Conservation (phyloP, 495 filamentous ascomycete genomes). For the Lepraria neglecta region DNA sequence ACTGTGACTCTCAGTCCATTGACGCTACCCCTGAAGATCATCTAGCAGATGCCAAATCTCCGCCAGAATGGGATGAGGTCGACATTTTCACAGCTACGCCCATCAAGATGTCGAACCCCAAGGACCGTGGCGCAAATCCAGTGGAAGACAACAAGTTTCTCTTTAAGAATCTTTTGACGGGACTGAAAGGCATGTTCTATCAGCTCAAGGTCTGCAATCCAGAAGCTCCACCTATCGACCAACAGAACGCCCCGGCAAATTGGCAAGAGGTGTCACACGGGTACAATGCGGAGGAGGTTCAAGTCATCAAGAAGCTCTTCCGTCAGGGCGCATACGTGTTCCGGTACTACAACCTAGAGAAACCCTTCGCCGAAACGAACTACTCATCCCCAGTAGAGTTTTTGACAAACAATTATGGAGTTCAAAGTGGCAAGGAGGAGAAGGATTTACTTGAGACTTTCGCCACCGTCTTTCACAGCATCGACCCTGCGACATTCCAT, state of each 20-base stretch:
- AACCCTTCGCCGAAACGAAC: slow-evolving; percentile 65
- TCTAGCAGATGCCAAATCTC: slow-evolving; percentile 69
- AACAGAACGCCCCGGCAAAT: slow-evolving; percentile 70
- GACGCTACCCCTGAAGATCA: slow-evolving; percentile 72
- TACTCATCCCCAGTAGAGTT: slow-evolving; percentile 78
- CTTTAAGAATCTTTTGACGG: slow-evolving; percentile 97
- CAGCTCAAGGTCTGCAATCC: slow-evolving; percentile 89
- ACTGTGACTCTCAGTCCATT: slow-evolving; percentile 55
- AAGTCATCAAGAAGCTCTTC: slow-evolving; percentile 94
- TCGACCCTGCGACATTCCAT: slow-evolving; percentile 96
- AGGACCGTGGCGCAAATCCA: slow-evolving; percentile 84
- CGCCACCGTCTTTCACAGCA: slow-evolving; percentile 95
- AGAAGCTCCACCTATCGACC: slow-evolving; percentile 56
- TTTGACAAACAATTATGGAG: slow-evolving; percentile 86
- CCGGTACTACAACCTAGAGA: slow-evolving; percentile 87
- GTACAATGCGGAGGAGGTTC: slow-evolving; percentile 94
- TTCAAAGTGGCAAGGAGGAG: slow-evolving; percentile 87
- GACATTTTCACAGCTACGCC: slow-evolving; percentile 96
- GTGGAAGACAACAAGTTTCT: slow-evolving; percentile 98
- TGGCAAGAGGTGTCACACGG: slow-evolving; percentile 96
- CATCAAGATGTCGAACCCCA: slow-evolving; percentile 89
- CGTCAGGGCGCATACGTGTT: slow-evolving; percentile 94
- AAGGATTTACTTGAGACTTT: slow-evolving; percentile 98
- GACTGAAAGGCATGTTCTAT: slow-evolving; percentile 93
- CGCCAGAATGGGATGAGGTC: slow-evolving; percentile 93